Conservation (phyloP, 306 rosid genomes). For the Betula pendula region DNA sequence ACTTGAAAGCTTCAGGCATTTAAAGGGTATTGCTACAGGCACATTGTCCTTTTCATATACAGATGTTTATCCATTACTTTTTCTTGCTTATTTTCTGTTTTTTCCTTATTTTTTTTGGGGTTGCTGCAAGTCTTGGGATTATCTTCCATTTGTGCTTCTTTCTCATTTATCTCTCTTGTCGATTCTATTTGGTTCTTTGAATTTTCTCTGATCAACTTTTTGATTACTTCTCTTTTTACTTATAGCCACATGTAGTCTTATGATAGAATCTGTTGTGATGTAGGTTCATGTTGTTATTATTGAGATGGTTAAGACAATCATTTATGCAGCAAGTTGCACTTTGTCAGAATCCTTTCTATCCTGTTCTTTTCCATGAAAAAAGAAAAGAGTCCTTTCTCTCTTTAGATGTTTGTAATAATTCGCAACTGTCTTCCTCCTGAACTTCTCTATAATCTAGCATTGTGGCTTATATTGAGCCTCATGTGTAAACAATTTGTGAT, state of each 20-base stretch:
- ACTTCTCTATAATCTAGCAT: neutral
- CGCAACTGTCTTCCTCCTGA: neutral
- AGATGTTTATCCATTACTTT: conserved; percentile 20
- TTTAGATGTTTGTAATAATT: neutral
- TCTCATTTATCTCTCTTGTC: neutral
- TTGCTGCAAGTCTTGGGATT: conserved; percentile 1
- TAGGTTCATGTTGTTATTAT: neutral
- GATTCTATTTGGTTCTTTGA: neutral
- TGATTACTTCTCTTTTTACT: neutral
- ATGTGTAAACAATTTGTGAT: neutral
- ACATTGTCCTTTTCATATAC: conserved; percentile 21
- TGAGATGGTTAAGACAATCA: neutral
- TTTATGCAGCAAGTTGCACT: neutral
- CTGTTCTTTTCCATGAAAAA: neutral
- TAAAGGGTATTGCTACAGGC: conserved; percentile 45
- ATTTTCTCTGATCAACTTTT: neutral
- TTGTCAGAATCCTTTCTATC: neutral
- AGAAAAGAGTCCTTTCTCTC: neutral
- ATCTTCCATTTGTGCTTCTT: neutral
- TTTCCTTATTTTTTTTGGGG: neutral
- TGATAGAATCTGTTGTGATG: neutral
- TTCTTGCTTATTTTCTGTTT: neutral
- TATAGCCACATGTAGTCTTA: neutral
- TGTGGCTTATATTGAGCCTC: neutral
- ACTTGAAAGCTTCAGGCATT: conserved; percentile 45